Evolutionary conservation across 345 rosid genomes (phyloP), one percentile per base, ranked within the genome.

Genomic region (Stellera chamaejasme): DNA sequence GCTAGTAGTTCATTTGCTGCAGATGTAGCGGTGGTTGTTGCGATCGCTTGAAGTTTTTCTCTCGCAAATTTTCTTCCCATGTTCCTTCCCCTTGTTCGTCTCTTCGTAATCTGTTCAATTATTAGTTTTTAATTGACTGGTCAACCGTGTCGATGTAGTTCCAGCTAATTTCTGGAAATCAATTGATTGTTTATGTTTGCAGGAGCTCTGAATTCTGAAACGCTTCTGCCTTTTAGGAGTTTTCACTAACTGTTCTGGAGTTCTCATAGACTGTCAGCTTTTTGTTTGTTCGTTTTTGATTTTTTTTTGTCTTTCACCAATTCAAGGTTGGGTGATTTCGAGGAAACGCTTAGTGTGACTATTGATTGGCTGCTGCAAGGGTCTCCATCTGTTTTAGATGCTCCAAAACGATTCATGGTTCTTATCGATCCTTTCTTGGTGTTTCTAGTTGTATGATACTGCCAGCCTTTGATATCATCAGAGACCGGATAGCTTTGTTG

Each of bases 31-130:
- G 25, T 43, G 19, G 11, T 65, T 63, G 11, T 65, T 63, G 55
- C 66, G 59, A 59, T 39, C 2, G 25, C 67, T 56, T 61, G 57
- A 65, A 64, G 68, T 67, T 66, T 56, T 43, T 28, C 27, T 6
- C 0, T 27, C 42, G 14, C 25, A 10, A 0, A 3, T 10, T 45
- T 56, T 43, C 2, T 9, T 27, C 23, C 11, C 13, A 23, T 10
- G 26, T 15, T 54, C n/a, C 3, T 11, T 16, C 7, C 26, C 9
- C 8, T 48, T 43, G 25, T 48, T 25, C 13, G 6, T 27, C 0
- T 10, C 28, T 51, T 11, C 53, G 28, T 32, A 10, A 42, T 45
- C 27, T 32, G 39, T 32, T 54, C 55, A 8, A 50, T 2, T 16
- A 23, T 43, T 41, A 14, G 32, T 10, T 58, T 51, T 60, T 50